Base-by-base conservation (phyloP, 768 basidiomycete genomes). In the Leccinum longicurvipes region DNA sequence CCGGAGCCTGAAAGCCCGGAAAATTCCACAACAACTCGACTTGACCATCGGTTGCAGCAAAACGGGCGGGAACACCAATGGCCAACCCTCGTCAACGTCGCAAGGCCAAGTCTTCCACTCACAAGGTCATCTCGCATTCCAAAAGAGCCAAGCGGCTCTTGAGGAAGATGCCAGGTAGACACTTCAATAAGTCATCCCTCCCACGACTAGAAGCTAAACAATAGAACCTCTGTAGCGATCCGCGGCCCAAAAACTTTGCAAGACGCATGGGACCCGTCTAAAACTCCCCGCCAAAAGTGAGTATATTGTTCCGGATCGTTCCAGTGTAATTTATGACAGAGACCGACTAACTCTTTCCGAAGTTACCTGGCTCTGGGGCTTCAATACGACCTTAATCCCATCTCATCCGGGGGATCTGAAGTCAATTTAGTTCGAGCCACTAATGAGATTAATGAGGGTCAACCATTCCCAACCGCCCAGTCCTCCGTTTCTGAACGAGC, bases 221-320 rank as follows among this genome's bases (percentile, higher is more conserved):
- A 8, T 32, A 21, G 24, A 47, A 36, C 10, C 44, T 54, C 62
- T 56, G 60, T 72, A 86, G 90, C 87, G 24, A 85, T 97, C 58
- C 82, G 85, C 53, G 93, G 89, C 6, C 93, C 93, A 2, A 86
- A 87, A 67, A 78, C 81, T 10, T 75, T 97, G 59, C 89, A 89
- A 67, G 84, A 89, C 45, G 85, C 85, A 53, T 98, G 94, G 94
- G 90, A 98, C 71, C 83, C 83, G 61, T 76, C 75, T 50, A 91
- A 91, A 74, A 98, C 94, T 11, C 86, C 95, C 17, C 82, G 81
- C 60, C 95, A 98, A 82, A 98, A 97, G 94, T 96, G 65, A 64
- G 87, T 76, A 39, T 19, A n/a, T 28, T 17, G 17, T 14, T 8
- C 8, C 36, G 24, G 34, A 48, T 47, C 27, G 52, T 49, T 39